These are phyloP conservation scores for Pestalotiopsis sp. DNA, from an alignment of 2,329 filamentous ascomycete genomes.

Conservation along the genomic window DNA sequence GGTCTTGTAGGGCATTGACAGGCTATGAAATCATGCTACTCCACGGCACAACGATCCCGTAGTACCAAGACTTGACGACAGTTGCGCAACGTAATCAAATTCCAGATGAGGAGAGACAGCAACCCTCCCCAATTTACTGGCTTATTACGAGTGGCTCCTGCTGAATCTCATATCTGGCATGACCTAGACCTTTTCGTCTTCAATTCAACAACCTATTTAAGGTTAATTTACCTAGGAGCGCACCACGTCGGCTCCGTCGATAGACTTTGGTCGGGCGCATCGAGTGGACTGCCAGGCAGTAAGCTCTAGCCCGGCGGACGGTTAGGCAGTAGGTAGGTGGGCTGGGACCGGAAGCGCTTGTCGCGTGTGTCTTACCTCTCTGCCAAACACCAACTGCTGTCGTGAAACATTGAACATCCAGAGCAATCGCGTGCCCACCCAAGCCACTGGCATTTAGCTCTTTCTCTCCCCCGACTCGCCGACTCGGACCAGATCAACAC, in stretches of 20 bases:
- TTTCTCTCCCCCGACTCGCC: not conserved
- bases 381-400: not conserved
- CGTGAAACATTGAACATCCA: not conserved
- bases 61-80: not conserved
- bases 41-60: not conserved
- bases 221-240: not conserved
- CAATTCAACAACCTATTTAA: not conserved
- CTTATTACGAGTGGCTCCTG: not conserved
- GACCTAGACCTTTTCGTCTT: not conserved
- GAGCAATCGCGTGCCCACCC: not conserved
- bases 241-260: not conserved
- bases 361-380: not conserved
- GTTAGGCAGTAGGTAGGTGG: not conserved
- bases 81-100: not conserved
- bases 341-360: not conserved
- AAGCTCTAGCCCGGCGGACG: not conserved
- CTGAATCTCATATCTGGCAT: not conserved
- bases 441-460: not conserved
- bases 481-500: not conserved
- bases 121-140: not conserved
- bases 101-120: not conserved
- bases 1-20: not conserved
- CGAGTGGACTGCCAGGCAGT: not conserved
- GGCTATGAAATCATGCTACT: not conserved
- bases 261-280: not conserved